A percentile compares a stretch with the other conserved stretches of the same genome.
Evolutionary conservation across 2,329 filamentous ascomycete genomes (phyloP).

Genomic region (Trichoderma atrobrunneum): DNA sequence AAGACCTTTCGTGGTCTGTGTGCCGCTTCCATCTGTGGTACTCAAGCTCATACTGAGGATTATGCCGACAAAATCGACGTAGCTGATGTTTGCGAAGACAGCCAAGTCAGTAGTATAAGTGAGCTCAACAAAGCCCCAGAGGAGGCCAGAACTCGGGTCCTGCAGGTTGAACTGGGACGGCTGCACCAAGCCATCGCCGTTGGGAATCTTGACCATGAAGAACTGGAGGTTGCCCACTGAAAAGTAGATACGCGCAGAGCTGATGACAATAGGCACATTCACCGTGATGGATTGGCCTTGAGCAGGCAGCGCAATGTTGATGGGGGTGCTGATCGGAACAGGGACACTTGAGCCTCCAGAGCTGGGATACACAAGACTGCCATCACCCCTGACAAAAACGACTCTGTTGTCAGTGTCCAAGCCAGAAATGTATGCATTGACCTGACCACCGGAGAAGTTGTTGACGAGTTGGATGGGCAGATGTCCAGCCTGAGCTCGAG

Average conservation of each 20-base stretch:
- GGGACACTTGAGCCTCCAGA: slow-evolving; percentile 36
- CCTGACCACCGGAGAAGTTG: slow-evolving; percentile 37
- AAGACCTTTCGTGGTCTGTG: slow-evolving; percentile 43
- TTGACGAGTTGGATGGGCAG: slow-evolving; percentile 41
- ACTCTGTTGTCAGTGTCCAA: slow-evolving; percentile 38
- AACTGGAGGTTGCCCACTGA: slow-evolving; percentile 42
- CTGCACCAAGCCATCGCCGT: slow-evolving; percentile 43
- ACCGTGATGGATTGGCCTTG: slow-evolving; percentile 39
- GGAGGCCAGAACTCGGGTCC: slow-evolving; percentile 43
- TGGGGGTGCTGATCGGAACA: slow-evolving; percentile 38
- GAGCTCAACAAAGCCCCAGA: slow-evolving; percentile 52
- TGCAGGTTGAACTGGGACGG: slow-evolving; percentile 44
- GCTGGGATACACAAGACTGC: slow-evolving; percentile 42
- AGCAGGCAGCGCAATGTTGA: slow-evolving; percentile 43
- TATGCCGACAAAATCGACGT: slow-evolving; percentile 52
- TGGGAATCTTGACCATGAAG: slow-evolving; percentile 37
- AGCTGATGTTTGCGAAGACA: slow-evolving; percentile 50
- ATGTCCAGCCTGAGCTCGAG: slow-evolving; percentile 3
- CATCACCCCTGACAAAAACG: slow-evolving; percentile 43
- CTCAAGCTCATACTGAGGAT: slow-evolving; percentile 48
- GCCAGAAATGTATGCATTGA: slow-evolving; percentile 47
- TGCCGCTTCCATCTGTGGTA: slow-evolving; percentile 33
- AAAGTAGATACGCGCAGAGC: slow-evolving; percentile 46
- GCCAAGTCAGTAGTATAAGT: slow-evolving; percentile 38
- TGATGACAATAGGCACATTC: slow-evolving; percentile 41